A percentile compares a stretch with the other conserved stretches of the same genome.
These are phyloP conservation scores for Neophaeococcomyces mojaviensis DNA, from an alignment of 2,329 filamentous ascomycete genomes.

Conservation along the genomic window DNA sequence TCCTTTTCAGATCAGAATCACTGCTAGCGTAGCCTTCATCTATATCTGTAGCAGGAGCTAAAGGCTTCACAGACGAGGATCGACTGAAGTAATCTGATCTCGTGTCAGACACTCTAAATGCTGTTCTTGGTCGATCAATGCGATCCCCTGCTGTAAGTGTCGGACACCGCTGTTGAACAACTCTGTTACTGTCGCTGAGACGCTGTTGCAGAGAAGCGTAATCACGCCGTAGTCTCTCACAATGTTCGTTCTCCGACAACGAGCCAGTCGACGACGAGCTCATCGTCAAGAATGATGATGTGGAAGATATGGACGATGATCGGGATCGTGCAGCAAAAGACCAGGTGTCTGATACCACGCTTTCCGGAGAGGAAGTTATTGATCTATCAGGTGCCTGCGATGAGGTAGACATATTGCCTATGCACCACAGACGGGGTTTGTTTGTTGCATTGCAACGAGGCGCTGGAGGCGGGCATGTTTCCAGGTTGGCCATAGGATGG, in stretches of 20 bases:
- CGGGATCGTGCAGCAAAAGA: slow-evolving; percentile 49
- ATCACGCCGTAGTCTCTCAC: slow-evolving; percentile 6
- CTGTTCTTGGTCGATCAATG: slow-evolving; percentile 1
- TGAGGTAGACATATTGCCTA: neutral
- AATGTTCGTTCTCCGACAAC: neutral
- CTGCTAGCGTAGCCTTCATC: slow-evolving; percentile 15
- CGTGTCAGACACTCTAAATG: neutral
- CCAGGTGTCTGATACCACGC: slow-evolving; percentile 55
- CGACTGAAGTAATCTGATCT: neutral
- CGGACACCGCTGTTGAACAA: neutral
- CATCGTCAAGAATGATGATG: slow-evolving; percentile 25
- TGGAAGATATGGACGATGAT: slow-evolving; percentile 42
- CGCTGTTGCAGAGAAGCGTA: slow-evolving; percentile 2
- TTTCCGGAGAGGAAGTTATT: slow-evolving; percentile 48
- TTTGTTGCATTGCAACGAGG: slow-evolving; percentile 12
- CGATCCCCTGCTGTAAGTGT: neutral
- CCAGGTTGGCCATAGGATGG: slow-evolving; percentile 49
- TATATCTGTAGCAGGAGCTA: neutral
- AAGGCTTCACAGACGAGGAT: neutral
- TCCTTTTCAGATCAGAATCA: slow-evolving; percentile 7
- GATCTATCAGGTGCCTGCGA: slow-evolving; percentile 1
- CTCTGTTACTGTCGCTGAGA: too few species aligned
- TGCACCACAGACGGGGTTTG: neutral
- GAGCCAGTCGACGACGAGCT: slow-evolving; percentile 4
- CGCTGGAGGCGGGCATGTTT: slow-evolving; percentile 39